phyloP scores from a whole-genome alignment of 306 rosid genomes.

The Amphicarpaea edgeworthii region DNA sequence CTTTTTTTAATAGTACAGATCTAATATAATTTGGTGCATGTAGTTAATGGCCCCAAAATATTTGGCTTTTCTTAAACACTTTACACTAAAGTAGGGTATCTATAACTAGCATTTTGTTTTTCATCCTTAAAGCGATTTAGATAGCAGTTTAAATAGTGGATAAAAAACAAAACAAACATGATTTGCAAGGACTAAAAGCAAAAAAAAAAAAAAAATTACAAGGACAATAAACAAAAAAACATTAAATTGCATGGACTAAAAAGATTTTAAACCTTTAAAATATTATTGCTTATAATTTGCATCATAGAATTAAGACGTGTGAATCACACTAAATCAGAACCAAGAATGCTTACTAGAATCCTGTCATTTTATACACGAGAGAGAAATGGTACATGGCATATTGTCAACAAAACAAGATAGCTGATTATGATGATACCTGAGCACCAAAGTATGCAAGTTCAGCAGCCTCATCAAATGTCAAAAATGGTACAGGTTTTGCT shows the following conservation, averaged over 20 bases:
- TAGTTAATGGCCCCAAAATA: too few species aligned
- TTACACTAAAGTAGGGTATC: too few species aligned
- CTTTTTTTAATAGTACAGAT: constrained; percentile 2
- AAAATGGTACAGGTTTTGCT: constrained; percentile 86
- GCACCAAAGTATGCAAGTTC: constrained; percentile 99
- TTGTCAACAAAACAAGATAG: constrained; percentile 40
- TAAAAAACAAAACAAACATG: too few species aligned
- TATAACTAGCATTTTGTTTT: too few species aligned
- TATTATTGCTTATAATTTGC: not conserved
- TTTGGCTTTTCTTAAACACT: too few species aligned
- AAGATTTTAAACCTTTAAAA: too few species aligned
- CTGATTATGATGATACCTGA: constrained; percentile 65
- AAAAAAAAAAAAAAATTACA: too few species aligned
- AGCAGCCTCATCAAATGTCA: constrained; percentile 98
- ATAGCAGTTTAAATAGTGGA: too few species aligned
- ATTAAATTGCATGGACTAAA: too few species aligned
- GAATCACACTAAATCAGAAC: constrained; percentile 21
- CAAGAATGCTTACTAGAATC: constrained; percentile 9
- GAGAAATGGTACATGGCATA: constrained; percentile 18
- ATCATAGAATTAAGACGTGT: constrained; percentile 13
- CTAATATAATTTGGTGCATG: constrained; percentile 22
- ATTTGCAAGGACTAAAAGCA: too few species aligned
- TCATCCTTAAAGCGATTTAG: too few species aligned
- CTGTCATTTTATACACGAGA: not conserved
- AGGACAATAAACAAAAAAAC: too few species aligned